Percentiles rank a stretch among this genome's conserved stretches.
These are phyloP conservation scores for Phyllosticta citrichinensis DNA, from an alignment of 2,329 filamentous ascomycete genomes.

Conservation along the genomic window DNA sequence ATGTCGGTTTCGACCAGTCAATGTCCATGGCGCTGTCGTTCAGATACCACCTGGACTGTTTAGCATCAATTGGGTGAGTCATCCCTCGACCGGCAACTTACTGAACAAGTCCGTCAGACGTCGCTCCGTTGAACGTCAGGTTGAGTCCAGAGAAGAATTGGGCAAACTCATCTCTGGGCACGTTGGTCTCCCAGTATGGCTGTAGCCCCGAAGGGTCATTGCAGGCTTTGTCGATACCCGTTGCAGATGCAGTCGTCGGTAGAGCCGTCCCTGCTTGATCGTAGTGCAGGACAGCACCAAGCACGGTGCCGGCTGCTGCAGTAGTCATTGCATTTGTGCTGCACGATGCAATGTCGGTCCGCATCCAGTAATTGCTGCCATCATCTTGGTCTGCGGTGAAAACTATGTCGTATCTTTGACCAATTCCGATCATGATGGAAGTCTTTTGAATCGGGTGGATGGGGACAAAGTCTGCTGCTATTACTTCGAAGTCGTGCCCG, in stretches of 20 bases:
- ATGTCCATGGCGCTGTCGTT: conserved; percentile 26
- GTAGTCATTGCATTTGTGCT: conserved; percentile 14
- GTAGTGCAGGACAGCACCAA: conserved; percentile 32
- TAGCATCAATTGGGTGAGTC: neutral
- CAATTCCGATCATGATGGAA: conserved; percentile 22
- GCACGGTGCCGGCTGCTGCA: conserved; percentile 24
- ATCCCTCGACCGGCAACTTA: neutral
- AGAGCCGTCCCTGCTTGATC: conserved; percentile 17
- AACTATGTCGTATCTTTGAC: conserved; percentile 32
- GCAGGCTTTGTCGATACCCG: conserved; percentile 28
- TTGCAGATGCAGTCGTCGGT: conserved; percentile 13
- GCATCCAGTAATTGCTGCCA: conserved; percentile 27
- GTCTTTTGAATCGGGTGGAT: conserved; percentile 29
- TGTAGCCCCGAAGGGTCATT: conserved; percentile 31
- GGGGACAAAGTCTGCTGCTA: conserved; percentile 35
- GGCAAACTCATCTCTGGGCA: conserved; percentile 6
- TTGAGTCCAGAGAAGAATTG: conserved; percentile 12
- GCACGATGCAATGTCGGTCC: conserved; percentile 21
- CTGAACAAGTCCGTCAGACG: neutral
- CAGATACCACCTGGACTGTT: conserved; percentile 31
- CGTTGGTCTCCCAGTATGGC: conserved; percentile 16
- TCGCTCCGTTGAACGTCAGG: conserved; percentile 12
- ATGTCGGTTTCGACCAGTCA: conserved; percentile 27
- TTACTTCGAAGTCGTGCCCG: conserved; percentile 33
- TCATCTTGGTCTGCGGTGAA: conserved; percentile 23